Percentiles rank a stretch among this genome's conserved stretches.
Conservation (phyloP, 495 filamentous ascomycete genomes). For the Tuber umbilicatum region DNA sequence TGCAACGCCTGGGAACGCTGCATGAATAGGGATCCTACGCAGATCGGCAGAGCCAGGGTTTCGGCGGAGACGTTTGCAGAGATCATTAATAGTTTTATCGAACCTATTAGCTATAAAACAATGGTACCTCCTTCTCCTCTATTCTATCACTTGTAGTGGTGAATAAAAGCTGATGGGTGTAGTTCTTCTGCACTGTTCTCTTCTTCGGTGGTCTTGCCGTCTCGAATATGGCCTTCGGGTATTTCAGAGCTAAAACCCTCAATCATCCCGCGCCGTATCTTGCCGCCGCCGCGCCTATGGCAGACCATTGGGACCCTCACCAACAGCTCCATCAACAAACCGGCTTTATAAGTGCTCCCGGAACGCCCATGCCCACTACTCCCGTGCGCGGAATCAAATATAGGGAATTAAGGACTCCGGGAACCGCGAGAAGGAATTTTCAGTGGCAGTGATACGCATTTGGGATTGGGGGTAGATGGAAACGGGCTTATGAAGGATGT, state of each 20-base stretch:
- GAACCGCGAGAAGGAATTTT: not conserved
- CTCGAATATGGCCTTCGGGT: conserved; percentile 35
- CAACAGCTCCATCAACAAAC: conserved; percentile 26
- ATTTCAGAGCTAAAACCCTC: conserved; percentile 26
- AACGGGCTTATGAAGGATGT: not conserved
- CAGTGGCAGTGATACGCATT: not conserved
- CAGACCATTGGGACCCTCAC: conserved; percentile 8
- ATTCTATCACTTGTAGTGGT: conserved; percentile 14
- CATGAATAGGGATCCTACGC: conserved; percentile 68
- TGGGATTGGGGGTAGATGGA: not conserved
- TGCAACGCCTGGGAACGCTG: conserved; percentile 79
- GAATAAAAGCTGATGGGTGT: conserved; percentile 15
- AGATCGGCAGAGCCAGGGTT: conserved; percentile 60
- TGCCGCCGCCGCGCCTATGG: conserved; percentile 22
- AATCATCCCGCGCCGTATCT: conserved; percentile 33
- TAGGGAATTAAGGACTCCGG: not conserved
- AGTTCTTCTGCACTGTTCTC: conserved; percentile 24
- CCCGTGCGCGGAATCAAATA: conserved; percentile 13
- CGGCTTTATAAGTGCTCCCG: conserved; percentile 22
- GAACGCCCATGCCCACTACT: conserved; percentile 27
- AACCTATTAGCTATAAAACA: conserved; percentile 66
- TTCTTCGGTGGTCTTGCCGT: conserved; percentile 25
- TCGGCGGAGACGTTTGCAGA: conserved; percentile 72
- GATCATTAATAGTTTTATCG: conserved; percentile 67
- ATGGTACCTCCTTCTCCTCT: conserved; percentile 49